A percentile compares a stretch with the other conserved stretches of the same genome.
These are phyloP conservation scores for Rhizopus microsporus DNA, from an alignment of 371 early-diverging fungal species.

Conservation along the genomic window DNA sequence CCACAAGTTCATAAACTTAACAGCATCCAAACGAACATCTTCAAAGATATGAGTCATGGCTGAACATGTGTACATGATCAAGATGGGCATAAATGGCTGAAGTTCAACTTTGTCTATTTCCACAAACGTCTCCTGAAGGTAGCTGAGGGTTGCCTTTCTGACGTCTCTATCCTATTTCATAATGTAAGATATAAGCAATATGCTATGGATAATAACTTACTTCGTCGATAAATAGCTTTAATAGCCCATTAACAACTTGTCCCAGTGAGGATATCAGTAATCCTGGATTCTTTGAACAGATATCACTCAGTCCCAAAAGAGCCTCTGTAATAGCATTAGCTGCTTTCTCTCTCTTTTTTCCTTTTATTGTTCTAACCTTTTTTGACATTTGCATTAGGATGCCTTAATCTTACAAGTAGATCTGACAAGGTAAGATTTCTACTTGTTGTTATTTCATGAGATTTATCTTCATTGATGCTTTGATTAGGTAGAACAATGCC, in stretches of 20 bases:
- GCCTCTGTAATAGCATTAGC: conserved; percentile 54
- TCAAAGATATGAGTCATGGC: conserved; percentile 92
- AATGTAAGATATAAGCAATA: conserved; percentile 1
- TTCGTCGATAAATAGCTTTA: conserved; percentile 65
- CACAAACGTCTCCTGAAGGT: conserved; percentile 33
- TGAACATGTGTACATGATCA: conserved; percentile 80
- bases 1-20: conserved; percentile 78
- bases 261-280: conserved; percentile 65
- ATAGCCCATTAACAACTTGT: conserved; percentile 61
- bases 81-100: conserved; percentile 76
- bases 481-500: conserved; percentile 79
- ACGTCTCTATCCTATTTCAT: conserved; percentile 49
- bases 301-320: conserved; percentile 67
- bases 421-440: conserved; percentile 76
- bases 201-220: conserved; percentile 30
- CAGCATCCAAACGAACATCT: conserved; percentile 80
- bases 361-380: conserved; percentile 51
- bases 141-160: conserved; percentile 41
- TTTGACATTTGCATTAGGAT: conserved; percentile 75
- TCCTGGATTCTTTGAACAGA: conserved; percentile 59
- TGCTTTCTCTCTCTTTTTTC: not conserved
- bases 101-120: conserved; percentile 56
- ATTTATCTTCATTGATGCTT: conserved; percentile 75
- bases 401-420: conserved; percentile 71
- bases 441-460: conserved; percentile 65